Evolutionary conservation across 2,329 filamentous ascomycete species (phyloP).

Genomic region (Fusarium coicis): DNA sequence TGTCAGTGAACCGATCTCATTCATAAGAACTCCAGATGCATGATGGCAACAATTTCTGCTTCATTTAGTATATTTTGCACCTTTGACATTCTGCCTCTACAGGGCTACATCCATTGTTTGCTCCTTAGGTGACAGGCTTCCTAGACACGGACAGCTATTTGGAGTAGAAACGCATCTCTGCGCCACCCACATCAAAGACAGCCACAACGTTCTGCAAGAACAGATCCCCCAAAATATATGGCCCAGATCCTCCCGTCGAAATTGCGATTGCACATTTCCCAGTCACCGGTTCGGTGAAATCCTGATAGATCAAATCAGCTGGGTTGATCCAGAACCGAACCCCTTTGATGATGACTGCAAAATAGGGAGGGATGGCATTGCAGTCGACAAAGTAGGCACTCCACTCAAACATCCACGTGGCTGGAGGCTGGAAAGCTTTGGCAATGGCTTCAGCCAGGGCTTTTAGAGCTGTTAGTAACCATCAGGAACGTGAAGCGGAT

Average conservation of each 20-base stretch:
- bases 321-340: slow-evolving; percentile 60
- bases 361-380: slow-evolving; percentile 56
- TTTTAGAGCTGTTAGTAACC: slow-evolving; percentile 33
- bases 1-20: background rate
- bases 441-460: slow-evolving; percentile 62
- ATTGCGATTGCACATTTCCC: slow-evolving; percentile 61
- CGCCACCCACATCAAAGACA: slow-evolving; percentile 59
- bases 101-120: background rate
- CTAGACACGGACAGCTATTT: slow-evolving; percentile 15
- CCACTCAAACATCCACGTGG: slow-evolving; percentile 59
- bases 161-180: slow-evolving; percentile 58
- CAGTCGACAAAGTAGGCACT: slow-evolving; percentile 61
- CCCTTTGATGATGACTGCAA: slow-evolving; percentile 58
- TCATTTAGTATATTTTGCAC: background rate
- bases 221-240: slow-evolving; percentile 61
- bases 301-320: slow-evolving; percentile 58
- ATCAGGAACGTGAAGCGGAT: too few relatives aligned
- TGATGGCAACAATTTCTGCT: background rate
- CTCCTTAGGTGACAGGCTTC: background rate
- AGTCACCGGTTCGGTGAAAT: slow-evolving; percentile 56
- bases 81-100: background rate
- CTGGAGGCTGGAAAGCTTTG: slow-evolving; percentile 57
- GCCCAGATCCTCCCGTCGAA: slow-evolving; percentile 56
- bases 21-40: background rate
- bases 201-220: slow-evolving; percentile 63